Base-by-base conservation (phyloP, 108 stramenopile genomes). In the Phaeodactylum tricornutum region DNA sequence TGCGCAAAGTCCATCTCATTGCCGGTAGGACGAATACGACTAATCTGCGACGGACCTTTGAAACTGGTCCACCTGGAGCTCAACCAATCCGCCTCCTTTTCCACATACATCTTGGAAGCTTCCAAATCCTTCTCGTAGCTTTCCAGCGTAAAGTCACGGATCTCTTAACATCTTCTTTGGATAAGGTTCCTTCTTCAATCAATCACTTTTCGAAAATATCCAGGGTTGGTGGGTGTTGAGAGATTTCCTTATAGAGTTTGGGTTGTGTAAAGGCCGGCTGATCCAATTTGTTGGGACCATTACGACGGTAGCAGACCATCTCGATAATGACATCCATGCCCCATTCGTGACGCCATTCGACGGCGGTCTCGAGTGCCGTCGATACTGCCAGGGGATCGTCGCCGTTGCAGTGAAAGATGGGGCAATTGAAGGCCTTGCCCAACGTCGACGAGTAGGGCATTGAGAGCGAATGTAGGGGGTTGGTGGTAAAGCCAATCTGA, bases 331-430 rank as follows among this genome's bases (percentile, higher is more conserved):
- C 93, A 81, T 99, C 98, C 20, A 71, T 66, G 16, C 93, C 86
- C 80, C 88, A 99, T 69, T 93, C 75, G 39, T 97, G 94, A 21
- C 98, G 72, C 74, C 78, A 99, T 56, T 97, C 96, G 17, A 96
- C 92, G 23, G 98, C 98, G 23, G 94, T 87, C 62, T 99, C 94
- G 54, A 98, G 76, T 21, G 94, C 96, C 31, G 92, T 75, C 27
- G 77, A 79, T 16, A 99, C 98, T 20, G 94, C 91, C 57, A 96
- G 65, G 15, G 98, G 98, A 67, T 98, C 96, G 59, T 99, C 96
- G 23, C 94, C 98, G 64, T 99, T 99, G 64, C 95, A 96, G 75
- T 98, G 98, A 69, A 99, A 96, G 57, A 99, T 96, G n/a, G 98
- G 98, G 44, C 83, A 79, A 57, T 85, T 88, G 64, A 99, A 97